Base-by-base conservation (phyloP, 2,329 filamentous ascomycete species). In the Xylariales sp. region DNA sequence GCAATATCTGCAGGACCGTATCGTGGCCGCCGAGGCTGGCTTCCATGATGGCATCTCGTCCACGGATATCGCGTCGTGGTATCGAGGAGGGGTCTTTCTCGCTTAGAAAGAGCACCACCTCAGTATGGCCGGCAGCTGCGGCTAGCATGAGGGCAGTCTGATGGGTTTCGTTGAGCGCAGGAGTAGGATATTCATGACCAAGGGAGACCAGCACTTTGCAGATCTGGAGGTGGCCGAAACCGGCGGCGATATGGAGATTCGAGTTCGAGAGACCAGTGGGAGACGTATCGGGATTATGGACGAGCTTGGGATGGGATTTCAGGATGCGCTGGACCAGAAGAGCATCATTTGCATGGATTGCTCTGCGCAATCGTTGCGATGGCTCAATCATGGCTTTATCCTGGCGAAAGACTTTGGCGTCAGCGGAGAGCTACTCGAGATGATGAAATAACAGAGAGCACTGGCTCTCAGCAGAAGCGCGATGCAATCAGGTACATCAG, bases 81-180 rank as follows among this genome's bases (percentile, higher is more conserved):
- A 91, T 82, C 46, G 72, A 79, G 10, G 68, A 61, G 0, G 82
- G 78, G 54, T 86, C 80, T 14, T 70, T 60, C 46, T 81, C 74
- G 56, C 81, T 80, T 4, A 95, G 74, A 25, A 86, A 70, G 47
- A 84, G 79, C 11, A 88, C 87, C 16, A 87, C 78, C 37, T 87
- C 82, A 49, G 84, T 80, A 54, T 88, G 84, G 11, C 84, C 84
- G 1, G 73, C 73, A 5, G 66, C 67, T 1, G 86, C 79, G 9
- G 88, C 88, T 3, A 93, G 73, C 78, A 91, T 89, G 36, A 95
- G 70, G 0, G 88, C 83, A 0, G 88, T 94, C 56, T 91, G 83
- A 55, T 86, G 80, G 47, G 82, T 74, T 53, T 88, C 84, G 61
- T 94, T 95, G 48, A 88, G 74, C 10, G 84, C 84, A 21, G 89